phyloP scores from a whole-genome alignment of 345 rosid species.

The Acer campestre region DNA sequence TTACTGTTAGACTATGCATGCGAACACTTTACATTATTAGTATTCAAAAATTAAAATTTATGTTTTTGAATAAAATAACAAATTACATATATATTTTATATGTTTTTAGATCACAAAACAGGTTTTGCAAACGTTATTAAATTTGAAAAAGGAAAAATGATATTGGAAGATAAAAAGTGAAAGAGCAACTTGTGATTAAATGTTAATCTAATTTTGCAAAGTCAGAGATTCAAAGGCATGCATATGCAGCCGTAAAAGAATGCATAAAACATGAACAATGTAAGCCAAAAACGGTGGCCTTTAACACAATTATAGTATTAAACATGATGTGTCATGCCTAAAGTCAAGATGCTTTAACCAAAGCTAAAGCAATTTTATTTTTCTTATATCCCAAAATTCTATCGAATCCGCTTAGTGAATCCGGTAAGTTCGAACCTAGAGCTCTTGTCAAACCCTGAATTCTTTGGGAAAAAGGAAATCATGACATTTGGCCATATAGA shows the following conservation, averaged over 20 bases:
- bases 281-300: constrained; percentile 22
- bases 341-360: constrained; percentile 16
- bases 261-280: not conserved
- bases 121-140: not conserved
- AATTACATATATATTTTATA: too few relatives aligned
- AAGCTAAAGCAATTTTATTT: not conserved
- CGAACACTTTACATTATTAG: too few relatives aligned
- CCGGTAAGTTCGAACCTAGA: too few relatives aligned
- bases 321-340: constrained; percentile 1
- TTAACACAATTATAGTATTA: not conserved
- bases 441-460: too few relatives aligned
- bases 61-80: too few relatives aligned
- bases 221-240: not conserved
- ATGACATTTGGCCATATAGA: too few relatives aligned
- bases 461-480: too few relatives aligned
- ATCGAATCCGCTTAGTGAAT: too few relatives aligned
- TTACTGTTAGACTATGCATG: too few relatives aligned
- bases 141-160: not conserved
- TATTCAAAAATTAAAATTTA: too few relatives aligned
- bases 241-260: not conserved
- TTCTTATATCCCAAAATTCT: not conserved
- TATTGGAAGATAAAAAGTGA: not conserved
- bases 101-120: not conserved
- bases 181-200: not conserved
- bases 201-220: constrained; percentile 1